Conservation (phyloP, 768 basidiomycete genomes). For the Naganishia antarctica region DNA sequence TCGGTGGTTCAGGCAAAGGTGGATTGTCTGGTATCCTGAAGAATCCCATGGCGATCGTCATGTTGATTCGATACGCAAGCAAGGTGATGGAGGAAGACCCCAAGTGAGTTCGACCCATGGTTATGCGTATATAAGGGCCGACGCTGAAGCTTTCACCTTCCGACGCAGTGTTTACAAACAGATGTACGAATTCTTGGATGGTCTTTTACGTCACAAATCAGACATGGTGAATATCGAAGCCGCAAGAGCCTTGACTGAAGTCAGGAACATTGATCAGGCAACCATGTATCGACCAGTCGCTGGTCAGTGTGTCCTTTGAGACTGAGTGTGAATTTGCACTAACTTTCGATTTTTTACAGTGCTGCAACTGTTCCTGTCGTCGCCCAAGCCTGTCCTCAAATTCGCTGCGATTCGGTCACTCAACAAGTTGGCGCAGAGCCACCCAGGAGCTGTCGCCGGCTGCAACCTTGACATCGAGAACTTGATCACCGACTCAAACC, state of each 20-base stretch:
- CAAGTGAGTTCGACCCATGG: conserved; percentile 61
- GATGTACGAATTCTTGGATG: conserved; percentile 88
- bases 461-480: conserved; percentile 97
- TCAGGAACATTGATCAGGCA: conserved; percentile 70
- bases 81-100: conserved; percentile 99
- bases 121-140: background rate
- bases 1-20: conserved; percentile 55
- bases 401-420: conserved; percentile 96
- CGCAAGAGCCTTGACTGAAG: conserved; percentile 92
- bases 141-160: conserved; percentile 21
- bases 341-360: conserved; percentile 54
- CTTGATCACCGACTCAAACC: conserved; percentile 89
- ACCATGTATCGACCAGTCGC: conserved; percentile 84
- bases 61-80: conserved; percentile 96
- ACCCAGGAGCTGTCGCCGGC: conserved; percentile 77
- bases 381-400: conserved; percentile 88
- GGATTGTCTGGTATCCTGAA: conserved; percentile 81
- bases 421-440: conserved; percentile 75
- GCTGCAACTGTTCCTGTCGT: conserved; percentile 89
- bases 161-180: conserved; percentile 71
- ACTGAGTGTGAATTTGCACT: background rate
- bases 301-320: conserved; percentile 55
- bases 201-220: conserved; percentile 94
- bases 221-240: conserved; percentile 99
- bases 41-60: conserved; percentile 95